Evolutionary conservation across 2,329 filamentous ascomycete species (phyloP).

Genomic region (Chaetomium olivaceum): DNA sequence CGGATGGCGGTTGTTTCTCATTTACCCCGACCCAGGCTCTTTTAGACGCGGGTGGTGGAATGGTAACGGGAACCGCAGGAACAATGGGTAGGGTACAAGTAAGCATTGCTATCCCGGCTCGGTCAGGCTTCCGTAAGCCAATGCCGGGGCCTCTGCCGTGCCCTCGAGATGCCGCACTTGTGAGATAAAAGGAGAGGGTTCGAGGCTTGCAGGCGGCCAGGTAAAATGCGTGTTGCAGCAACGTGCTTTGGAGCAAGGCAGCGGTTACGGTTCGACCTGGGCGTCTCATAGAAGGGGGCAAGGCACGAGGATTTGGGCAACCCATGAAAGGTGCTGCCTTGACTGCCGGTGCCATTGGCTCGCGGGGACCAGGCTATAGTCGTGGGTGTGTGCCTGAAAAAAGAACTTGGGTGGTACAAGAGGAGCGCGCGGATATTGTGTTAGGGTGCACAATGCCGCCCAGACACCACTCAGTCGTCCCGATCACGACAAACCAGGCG

Average conservation of each 20-base stretch:
- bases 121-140: conserved; percentile 21
- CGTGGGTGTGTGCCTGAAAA: conserved; percentile 30
- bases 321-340: conserved; percentile 24
- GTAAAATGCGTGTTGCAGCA: conserved; percentile 20
- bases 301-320: conserved; percentile 6
- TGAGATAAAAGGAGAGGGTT: neutral
- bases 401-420: conserved; percentile 31
- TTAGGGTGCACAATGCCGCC: conserved; percentile 25
- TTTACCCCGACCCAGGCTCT: conserved; percentile 11
- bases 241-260: conserved; percentile 13
- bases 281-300: conserved; percentile 20
- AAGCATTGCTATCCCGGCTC: conserved; percentile 8
- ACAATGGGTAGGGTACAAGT: neutral
- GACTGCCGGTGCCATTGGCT: conserved; percentile 26
- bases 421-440: conserved; percentile 30
- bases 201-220: neutral
- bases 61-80: conserved; percentile 5
- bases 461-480: neutral
- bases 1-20: neutral
- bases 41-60: conserved; percentile 9
- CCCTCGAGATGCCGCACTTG: conserved; percentile 18
- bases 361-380: conserved; percentile 25
- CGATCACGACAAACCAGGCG: neutral
- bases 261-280: conserved; percentile 13
- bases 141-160: conserved; percentile 5